Conservation (phyloP, 208 protist genomes). For the Trichomonas tenax region DNA sequence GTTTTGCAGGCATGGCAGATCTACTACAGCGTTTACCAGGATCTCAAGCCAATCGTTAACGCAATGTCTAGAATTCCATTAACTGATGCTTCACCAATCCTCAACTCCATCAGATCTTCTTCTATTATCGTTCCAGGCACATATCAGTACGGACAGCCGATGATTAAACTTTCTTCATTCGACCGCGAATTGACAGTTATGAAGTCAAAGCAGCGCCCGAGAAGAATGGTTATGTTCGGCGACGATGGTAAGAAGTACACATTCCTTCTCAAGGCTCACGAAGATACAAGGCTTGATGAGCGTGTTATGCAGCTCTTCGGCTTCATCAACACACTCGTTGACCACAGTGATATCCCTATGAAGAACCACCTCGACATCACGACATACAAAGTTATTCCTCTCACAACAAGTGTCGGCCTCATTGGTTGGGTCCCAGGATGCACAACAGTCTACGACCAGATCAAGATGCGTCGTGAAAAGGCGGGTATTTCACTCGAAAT, state of each 20-base stretch:
- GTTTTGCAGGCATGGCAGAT: not conserved
- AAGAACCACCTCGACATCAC: not conserved
- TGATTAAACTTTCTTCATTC: not conserved
- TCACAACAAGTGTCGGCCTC: not conserved
- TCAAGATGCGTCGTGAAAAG: not conserved
- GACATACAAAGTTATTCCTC: constrained; percentile 12
- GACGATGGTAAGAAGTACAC: not conserved
- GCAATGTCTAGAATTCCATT: not conserved
- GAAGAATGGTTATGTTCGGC: not conserved
- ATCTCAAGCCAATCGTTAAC: not conserved
- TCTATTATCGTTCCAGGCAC: not conserved
- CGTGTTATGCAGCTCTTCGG: constrained; percentile 9
- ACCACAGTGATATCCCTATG: not conserved
- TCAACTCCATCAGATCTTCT: not conserved
- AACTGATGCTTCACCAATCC: not conserved
- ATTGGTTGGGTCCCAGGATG: not conserved
- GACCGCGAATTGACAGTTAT: not conserved
- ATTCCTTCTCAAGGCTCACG: not conserved
- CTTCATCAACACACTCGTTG: not conserved
- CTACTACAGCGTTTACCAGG: not conserved
- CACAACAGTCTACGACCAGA: not conserved
- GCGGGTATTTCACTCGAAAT: not conserved
- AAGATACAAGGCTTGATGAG: constrained; percentile 14
- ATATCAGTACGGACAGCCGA: not conserved
- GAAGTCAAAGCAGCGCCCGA: not conserved